Base-by-base conservation (phyloP, 768 basidiomycete species). In the Piloderma croceum region DNA sequence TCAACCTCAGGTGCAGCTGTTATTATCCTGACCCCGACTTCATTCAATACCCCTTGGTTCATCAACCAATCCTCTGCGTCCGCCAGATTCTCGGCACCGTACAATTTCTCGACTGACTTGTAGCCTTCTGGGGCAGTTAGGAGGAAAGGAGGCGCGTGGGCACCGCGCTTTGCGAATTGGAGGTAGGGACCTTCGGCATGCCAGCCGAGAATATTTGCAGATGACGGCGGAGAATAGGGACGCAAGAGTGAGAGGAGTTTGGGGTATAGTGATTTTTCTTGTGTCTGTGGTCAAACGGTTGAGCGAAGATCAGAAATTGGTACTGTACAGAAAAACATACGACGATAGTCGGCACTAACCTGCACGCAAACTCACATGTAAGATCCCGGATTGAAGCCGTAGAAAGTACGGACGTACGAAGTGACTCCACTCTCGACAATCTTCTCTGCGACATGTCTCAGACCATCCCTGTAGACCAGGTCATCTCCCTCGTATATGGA, bases 131-230 rank as follows among this genome's bases (percentile, higher is more conserved):
- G 66, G 1, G 88, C 86, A 18, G 73, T 49, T 19, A 76, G 58
- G 22, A 89, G 76, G 60, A 77, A 78, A 3, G 76, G 67, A 3
- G 78, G 75, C 1, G 83, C 73, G 57, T 94, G 91, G 2, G 86
- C 88, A 3, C 91, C 91, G 32, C 84, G 79, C 58, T 90, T 90
- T n/a, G 73, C 71, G 29, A 77, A 63, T 40, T 89, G 81, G 31
- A 92, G 71, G 67, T 92, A 93, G 0, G 91, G 90, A 0, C 91
- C 91, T 61, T 94, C 91, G 20, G 76, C 86, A 49, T 94, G 91
- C 83, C 86, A 93, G 20, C 91, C 91, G 10, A 93, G 74, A 3
- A 90, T 59, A 24, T 76, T 81, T 0, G 90, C 89, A 7, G 82
- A 83, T 7, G 49, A 66, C 0, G 76, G 65, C 11, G 77, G 73